A percentile compares a stretch with the other conserved stretches of the same genome.
Conservation (phyloP, 805 yeast species). For the Starmera quercuum region DNA sequence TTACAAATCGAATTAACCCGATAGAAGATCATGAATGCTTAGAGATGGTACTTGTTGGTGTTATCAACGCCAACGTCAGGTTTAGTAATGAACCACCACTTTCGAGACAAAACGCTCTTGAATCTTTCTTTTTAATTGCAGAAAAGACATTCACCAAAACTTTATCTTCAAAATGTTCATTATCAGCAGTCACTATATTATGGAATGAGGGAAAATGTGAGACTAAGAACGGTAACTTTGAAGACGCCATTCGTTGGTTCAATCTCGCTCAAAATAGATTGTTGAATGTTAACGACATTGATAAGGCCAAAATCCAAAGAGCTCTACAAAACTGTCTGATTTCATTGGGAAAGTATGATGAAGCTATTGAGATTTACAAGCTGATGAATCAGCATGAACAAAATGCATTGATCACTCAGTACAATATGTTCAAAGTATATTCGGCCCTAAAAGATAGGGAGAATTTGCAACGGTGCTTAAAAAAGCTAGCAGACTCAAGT, state of each 20-base stretch:
- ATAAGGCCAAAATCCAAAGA: conserved; percentile 29
- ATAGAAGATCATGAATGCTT: conserved; percentile 13
- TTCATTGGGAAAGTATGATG: conserved; percentile 12
- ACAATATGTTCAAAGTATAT: conserved; percentile 22
- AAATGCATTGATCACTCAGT: conserved; percentile 22
- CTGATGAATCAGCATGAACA: conserved; percentile 18
- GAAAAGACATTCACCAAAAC: conserved; percentile 20
- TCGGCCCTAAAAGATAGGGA: conserved; percentile 10
- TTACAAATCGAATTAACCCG: conserved; percentile 24
- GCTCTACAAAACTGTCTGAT: conserved; percentile 25
- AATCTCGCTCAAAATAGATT: conserved; percentile 18
- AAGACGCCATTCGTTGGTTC: conserved; percentile 20
- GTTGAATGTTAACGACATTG: conserved; percentile 19
- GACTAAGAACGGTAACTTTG: conserved; percentile 16
- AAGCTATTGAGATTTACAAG: conserved; percentile 16
- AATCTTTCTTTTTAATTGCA: conserved; percentile 17
- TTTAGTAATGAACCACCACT: conserved; percentile 18
- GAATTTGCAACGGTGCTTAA: conserved; percentile 19
- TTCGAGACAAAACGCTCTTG: conserved; percentile 16
- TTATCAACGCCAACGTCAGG: conserved; percentile 19
- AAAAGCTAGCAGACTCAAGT: conserved; percentile 25
- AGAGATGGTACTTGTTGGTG: conserved; percentile 19
- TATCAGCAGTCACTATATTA: conserved; percentile 26
- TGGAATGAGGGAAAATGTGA: conserved; percentile 31
- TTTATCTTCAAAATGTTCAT: conserved; percentile 22